Evolutionary conservation across 164 flowering plant genomes (phyloP).

Genomic region (Akebia trifoliata): DNA sequence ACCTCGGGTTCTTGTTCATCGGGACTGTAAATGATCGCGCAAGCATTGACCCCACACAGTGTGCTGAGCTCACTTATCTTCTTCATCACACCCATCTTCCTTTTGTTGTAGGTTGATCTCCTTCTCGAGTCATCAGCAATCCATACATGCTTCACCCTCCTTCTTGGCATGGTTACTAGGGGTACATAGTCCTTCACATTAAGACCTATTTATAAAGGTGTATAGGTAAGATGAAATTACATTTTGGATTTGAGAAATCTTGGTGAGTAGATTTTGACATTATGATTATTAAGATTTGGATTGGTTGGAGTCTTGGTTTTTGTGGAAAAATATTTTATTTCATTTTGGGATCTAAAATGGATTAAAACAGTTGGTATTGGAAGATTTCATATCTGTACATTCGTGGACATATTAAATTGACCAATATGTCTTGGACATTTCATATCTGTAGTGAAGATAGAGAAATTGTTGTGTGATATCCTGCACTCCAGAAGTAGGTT

Average conservation of each 20-base stretch:
- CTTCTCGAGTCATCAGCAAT: conserved; percentile 50
- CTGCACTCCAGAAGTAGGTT: too few species aligned
- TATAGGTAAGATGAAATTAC: background rate
- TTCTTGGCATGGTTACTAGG: conserved; percentile 40
- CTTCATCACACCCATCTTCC: conserved; percentile 59
- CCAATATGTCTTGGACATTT: too few species aligned
- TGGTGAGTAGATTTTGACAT: too few species aligned
- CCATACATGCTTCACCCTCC: conserved; percentile 61
- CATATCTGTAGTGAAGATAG: too few species aligned
- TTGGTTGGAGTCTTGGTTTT: too few species aligned
- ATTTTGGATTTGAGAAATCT: background rate
- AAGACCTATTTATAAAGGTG: background rate
- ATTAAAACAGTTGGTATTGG: too few species aligned
- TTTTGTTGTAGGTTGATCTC: conserved; percentile 60
- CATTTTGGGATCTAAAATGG: too few species aligned
- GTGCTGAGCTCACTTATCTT: conserved; percentile 62
- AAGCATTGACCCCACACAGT: conserved; percentile 55
- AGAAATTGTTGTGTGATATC: too few species aligned
- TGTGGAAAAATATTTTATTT: too few species aligned
- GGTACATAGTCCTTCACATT: background rate
- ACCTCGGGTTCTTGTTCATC: conserved; percentile 46
- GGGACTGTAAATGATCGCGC: conserved; percentile 44
- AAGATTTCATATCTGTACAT: too few species aligned
- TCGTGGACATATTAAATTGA: too few species aligned
- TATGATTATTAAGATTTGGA: too few species aligned